Conservation (phyloP, 129 eudicot genomes). For the Centrapalus pauciflorus region DNA sequence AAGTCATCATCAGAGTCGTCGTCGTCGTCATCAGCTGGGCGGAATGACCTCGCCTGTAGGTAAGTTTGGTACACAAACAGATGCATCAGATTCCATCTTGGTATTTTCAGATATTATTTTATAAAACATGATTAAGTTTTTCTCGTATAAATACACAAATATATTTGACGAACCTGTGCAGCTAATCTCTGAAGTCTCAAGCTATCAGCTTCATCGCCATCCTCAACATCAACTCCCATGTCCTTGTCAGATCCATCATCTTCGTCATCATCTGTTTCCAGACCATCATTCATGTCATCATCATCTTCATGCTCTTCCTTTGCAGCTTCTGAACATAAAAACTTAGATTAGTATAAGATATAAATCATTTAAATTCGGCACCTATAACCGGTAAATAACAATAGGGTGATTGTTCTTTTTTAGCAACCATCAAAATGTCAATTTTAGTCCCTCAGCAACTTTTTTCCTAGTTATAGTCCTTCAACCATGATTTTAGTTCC, state of each 20-base stretch:
- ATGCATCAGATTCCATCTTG: not conserved
- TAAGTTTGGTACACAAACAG: conserved; percentile 11
- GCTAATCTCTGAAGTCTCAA: conserved; percentile 66
- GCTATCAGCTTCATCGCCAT: conserved; percentile 78
- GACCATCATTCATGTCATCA: conserved; percentile 75
- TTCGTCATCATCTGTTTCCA: conserved; percentile 76
- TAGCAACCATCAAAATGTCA: no score
- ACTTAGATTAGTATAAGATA: not conserved
- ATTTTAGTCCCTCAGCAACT: no score
- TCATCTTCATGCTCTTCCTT: conserved; percentile 64
- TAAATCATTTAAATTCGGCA: not conserved
- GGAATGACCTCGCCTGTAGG: conserved; percentile 80
- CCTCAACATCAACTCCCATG: conserved; percentile 89
- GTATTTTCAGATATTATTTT: not conserved
- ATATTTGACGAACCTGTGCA: conserved; percentile 55
- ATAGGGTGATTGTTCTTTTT: no score
- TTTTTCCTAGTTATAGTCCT: no score
- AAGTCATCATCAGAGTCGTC: conserved; percentile 79
- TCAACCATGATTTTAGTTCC: no score
- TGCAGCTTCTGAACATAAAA: conserved; percentile 46
- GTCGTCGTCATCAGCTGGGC: conserved; percentile 52
- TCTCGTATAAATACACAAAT: not conserved
- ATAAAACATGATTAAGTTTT: not conserved
- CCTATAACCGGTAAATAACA: not conserved
- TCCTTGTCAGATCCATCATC: conserved; percentile 71